phyloP scores from a whole-genome alignment of 257 asterid species.

The Salvia rosmarinus region DNA sequence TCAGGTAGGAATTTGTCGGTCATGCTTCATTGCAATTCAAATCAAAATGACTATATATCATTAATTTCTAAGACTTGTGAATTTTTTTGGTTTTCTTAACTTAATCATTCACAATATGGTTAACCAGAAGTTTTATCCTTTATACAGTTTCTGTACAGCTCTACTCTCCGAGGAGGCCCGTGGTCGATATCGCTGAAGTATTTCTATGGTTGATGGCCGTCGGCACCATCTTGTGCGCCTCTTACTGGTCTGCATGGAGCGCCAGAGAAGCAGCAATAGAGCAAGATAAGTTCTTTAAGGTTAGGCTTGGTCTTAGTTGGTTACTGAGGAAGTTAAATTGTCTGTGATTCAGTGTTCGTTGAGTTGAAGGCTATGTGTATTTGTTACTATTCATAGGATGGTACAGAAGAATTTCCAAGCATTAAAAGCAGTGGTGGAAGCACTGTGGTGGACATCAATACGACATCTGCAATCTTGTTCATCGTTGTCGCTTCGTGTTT shows the following conservation, averaged over 20 bases:
- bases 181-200: constrained; percentile 90
- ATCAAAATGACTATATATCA: background rate
- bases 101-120: constrained; percentile 15
- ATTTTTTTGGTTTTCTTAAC: background rate
- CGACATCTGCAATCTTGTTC: constrained; percentile 72
- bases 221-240: constrained; percentile 83
- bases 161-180: constrained; percentile 85
- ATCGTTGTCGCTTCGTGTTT: constrained; percentile 83
- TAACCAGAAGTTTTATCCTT: constrained; percentile 28
- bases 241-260: constrained; percentile 96
- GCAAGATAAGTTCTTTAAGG: constrained; percentile 82
- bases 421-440: constrained; percentile 51
- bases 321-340: constrained; percentile 7
- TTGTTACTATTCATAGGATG: constrained; percentile 56
- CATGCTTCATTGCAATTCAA: constrained; percentile 1
- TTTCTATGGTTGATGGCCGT: constrained; percentile 96
- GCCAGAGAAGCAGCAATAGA: constrained; percentile 78
- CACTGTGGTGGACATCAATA: constrained; percentile 76
- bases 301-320: constrained; percentile 26
- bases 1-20: constrained; percentile 55
- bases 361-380: constrained; percentile 15
- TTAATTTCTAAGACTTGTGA: background rate
- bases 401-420: constrained; percentile 58
- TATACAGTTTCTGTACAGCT: constrained; percentile 69
- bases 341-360: background rate